Evolutionary conservation across 768 basidiomycete genomes (phyloP), one percentile per base, ranked within the genome.

Genomic region (Mycena leptocephala): DNA sequence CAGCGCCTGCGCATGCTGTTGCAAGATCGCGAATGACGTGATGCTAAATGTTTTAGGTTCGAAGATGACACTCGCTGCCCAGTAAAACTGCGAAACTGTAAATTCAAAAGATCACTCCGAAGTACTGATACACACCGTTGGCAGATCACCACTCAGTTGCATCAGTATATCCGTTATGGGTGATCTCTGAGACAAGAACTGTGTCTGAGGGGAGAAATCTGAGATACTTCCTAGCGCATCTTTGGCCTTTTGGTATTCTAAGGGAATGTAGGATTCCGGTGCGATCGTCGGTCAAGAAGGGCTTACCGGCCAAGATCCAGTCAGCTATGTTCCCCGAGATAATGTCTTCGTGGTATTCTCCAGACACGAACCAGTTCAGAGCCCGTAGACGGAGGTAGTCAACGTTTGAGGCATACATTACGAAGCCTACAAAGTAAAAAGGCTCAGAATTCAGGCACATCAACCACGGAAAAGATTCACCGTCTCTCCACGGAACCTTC

Each of bases 21-120:
- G 75, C 2, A 85, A 76, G 26, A 83, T 66, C 30, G 84, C 84
- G 6, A 85, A 76, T 53, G 84, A 81, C 7, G 80, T 66, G 24
- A 85, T 62, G 22, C 82, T 81, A 22, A 83, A 28, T 18, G 65
- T 76, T 5, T 79, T 76, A 28, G 84, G 84, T n/a, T 32, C 30
- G 24, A 79, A 26, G 18, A 85, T 58, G 3, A 80, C 79, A 30
- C 80, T 70, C 7, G 78, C 74, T 35, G 82, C 82, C 33, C 81
- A 80, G 59, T 82, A 85, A 39, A 84, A 33, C 79, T 77, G 10
- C 5, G 14, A 18, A 53, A 5, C 81, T 46, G 24, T 24, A 0
- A 1, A 10, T 16, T n/a, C n/a, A n/a, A n/a, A n/a, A n/a, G n/a
- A n/a, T n/a, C n/a, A n/a, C n/a, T n/a, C n/a, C n/a, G n/a, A 43